Conservation (phyloP, 1,139 yeast genomes). For the Pichia norvegensis region DNA sequence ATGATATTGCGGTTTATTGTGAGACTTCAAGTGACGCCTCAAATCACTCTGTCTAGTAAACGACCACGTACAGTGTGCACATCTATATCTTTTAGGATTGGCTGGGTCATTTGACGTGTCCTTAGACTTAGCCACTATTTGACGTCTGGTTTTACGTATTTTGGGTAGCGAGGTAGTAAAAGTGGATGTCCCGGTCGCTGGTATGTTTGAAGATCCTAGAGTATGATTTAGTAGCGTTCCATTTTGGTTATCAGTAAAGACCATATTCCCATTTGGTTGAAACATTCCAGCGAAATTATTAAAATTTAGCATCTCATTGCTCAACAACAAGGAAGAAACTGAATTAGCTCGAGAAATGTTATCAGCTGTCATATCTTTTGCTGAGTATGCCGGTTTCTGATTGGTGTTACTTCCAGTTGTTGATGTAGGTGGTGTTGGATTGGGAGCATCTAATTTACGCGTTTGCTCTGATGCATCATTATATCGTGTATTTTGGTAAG, state of each 20-base stretch:
- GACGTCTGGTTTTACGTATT: not conserved
- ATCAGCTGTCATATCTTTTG: not conserved
- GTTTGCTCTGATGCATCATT: not conserved
- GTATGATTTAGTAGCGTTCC: not conserved
- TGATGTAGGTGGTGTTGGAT: not conserved
- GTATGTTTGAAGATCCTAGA: conserved; percentile 5
- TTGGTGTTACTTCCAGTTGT: not conserved
- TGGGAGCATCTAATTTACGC: too few relatives aligned
- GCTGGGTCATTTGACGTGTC: conserved; percentile 18
- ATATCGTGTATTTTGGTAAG: not conserved
- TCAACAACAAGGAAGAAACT: not conserved
- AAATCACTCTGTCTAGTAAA: conserved; percentile 61
- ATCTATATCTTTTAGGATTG: conserved; percentile 38
- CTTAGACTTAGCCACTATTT: conserved; percentile 1
- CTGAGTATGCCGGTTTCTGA: not conserved
- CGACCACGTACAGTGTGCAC: conserved; percentile 59
- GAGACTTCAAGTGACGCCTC: conserved; percentile 58
- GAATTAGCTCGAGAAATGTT: not conserved
- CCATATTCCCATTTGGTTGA: not conserved
- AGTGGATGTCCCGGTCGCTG: conserved; percentile 6
- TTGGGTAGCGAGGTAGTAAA: conserved; percentile 4
- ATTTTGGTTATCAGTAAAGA: conserved; percentile 1
- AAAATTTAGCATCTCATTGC: not conserved
- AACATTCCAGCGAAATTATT: not conserved
- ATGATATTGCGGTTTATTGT: conserved; percentile 53